These are phyloP conservation scores for Cladobotryum protrusum DNA, from an alignment of 2,329 filamentous ascomycete species.

Conservation along the genomic window DNA sequence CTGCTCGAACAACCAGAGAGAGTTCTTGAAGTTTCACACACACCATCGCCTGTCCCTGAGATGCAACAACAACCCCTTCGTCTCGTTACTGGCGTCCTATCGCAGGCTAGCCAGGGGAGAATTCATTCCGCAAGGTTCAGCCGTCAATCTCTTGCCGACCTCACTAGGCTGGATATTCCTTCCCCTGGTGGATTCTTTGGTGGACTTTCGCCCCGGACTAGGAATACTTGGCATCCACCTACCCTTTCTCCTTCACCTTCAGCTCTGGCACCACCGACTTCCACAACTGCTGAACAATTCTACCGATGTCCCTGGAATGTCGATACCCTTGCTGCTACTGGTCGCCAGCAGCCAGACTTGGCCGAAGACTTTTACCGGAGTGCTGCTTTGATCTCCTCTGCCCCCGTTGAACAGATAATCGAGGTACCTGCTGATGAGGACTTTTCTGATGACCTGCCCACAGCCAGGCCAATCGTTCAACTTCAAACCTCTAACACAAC, in stretches of 20 bases:
- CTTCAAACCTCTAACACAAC: conserved; percentile 26
- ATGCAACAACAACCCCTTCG: conserved; percentile 48
- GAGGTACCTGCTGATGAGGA: conserved; percentile 44
- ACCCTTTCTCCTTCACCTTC: conserved; percentile 36
- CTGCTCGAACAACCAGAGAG: conserved; percentile 42
- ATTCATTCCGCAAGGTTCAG: conserved; percentile 25
- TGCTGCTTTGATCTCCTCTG: conserved; percentile 29
- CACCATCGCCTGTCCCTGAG: conserved; percentile 23
- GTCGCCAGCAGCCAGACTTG: conserved; percentile 31
- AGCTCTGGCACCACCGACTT: conserved; percentile 62
- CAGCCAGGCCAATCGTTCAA: conserved; percentile 48
- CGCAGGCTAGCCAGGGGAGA: conserved; percentile 16
- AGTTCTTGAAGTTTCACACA: conserved; percentile 39
- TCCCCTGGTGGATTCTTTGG: conserved; percentile 92
- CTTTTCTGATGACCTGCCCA: conserved; percentile 58
- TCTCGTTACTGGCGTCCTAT: conserved; percentile 39
- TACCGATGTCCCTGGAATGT: conserved; percentile 76
- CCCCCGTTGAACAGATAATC: conserved; percentile 61
- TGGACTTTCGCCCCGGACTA: conserved; percentile 66
- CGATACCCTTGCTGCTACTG: conserved; percentile 30
- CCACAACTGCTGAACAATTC: conserved; percentile 86
- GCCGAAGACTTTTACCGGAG: conserved; percentile 34
- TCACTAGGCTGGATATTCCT: conserved; percentile 80
- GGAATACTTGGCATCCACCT: conserved; percentile 74
- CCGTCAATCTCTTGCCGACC: conserved; percentile 58